Base-by-base conservation (phyloP, 2,329 filamentous ascomycete species). In the Laburnicola sp. region DNA sequence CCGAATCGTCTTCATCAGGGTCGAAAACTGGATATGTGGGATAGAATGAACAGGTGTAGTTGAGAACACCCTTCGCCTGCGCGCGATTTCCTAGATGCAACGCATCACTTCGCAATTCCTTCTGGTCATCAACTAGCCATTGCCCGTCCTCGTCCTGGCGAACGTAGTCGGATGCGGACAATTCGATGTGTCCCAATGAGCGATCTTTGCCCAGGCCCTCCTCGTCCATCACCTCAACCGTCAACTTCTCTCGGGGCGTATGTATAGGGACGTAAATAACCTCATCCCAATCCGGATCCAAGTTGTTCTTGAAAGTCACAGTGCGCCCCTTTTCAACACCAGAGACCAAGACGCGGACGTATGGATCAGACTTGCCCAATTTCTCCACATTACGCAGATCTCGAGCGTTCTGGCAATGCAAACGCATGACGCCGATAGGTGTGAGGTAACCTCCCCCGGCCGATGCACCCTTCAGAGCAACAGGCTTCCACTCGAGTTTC, bases 281-380 rank as follows among this genome's bases (percentile, higher is more conserved):
- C 74, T 99, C 94, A 65, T 99, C 91, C 86, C 89, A 99, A 46
- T 94, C 88, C 2, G 94, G 94, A 69, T 96, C 91, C 51, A 99
- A 84, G 56, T 97, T 95, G 75, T 96, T 99, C 70, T 91, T 86
- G 79, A 94, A 96, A 0, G 93, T 97, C 44, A 99, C 94, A 2
- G 94, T 97, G 51, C 92, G 86, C 7, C 84, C 91, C 73, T 93
- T 96, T 69, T 94, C 88, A 50, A 97, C 86, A 39, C 94, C 93
- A 41, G 92, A 96, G 6, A 97, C 81, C 46, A 97, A 75, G 1
- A 97, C 88, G 36, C 93, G 87, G 22, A 86, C 89, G 65, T 99
- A 99, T 0, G 94, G 91, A 72, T 99, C 95, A 0, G 94, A 97
- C 75, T 97, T 97, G 74, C 94, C 94, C 73, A 99, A 84, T 2